Evolutionary conservation across 129 eudicot species (phyloP), one percentile per base, ranked within the genome.

Genomic region (Flaveria brownii): DNA sequence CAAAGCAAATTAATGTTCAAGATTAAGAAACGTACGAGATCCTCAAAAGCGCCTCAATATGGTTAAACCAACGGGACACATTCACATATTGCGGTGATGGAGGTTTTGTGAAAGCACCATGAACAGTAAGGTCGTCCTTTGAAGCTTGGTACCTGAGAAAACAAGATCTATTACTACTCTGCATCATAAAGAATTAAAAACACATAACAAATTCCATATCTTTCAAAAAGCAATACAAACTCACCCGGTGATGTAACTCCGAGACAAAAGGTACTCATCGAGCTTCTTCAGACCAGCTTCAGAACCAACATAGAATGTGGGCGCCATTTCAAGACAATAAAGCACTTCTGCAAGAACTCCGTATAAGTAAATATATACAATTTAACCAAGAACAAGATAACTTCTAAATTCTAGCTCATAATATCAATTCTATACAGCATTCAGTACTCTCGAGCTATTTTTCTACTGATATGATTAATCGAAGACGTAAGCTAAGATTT

Each of bases 231-330:
- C 50, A 65, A 36, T 9, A 28, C 22, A 26, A 73, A 83, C 92
- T 73, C 41, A 91, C 99, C 99, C 99, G 10, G 97, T 82, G 66
- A 94, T 91, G 86, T 94, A 94, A 87, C 99, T 91, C 46, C 97
- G 92, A 26, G 89, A 43, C 30, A 94, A 68, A 16, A 94, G 94
- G 89, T 88, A 91, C 70, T 91, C 97, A 49, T 94, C 99, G 4
- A 94, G 99, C 88, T 91, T 89, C 91, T 89, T 89, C 39, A 94
- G 84, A 63, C 97, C 96, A 61, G 90, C 83, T 2, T 74, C 97
- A 6, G 97, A 94, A 54, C 74, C 80, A 42, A 86, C 83, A 82
- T 56, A 57, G 50, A 94, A 84, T 16, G 92, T 33, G 42, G 89
- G 89, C 9, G 94, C 97, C 99, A 94, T 94, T 82, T 85, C 73